Evolutionary conservation across 768 basidiomycete genomes (phyloP).

Genomic region (Galerina sulciceps): DNA sequence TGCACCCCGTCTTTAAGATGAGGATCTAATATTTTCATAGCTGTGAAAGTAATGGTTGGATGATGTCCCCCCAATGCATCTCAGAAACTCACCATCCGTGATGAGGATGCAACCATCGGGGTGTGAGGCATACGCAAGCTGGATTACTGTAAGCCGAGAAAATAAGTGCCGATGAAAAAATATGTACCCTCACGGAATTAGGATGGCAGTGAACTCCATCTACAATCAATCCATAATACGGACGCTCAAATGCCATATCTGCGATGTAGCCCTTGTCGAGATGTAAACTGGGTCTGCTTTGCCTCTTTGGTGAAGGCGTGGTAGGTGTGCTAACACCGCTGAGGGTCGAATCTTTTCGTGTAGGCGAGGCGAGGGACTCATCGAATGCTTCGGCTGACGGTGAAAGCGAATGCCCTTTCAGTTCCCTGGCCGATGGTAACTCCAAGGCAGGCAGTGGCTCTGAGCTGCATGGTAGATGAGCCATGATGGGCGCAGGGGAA

Average conservation of each 20-base stretch:
- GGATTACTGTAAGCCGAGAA: conserved; percentile 6
- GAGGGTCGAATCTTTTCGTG: conserved; percentile 13
- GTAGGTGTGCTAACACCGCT: conserved; percentile 24
- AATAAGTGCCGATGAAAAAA: neutral
- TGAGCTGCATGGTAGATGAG: conserved; percentile 17
- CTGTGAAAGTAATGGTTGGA: conserved; percentile 36
- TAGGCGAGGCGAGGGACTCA: conserved; percentile 1
- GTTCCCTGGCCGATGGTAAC: conserved; percentile 2
- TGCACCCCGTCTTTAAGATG: conserved; percentile 82
- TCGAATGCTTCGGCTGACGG: conserved; percentile 19
- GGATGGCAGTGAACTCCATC: conserved; percentile 93
- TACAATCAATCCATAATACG: conserved; percentile 89
- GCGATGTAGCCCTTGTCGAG: conserved; percentile 54
- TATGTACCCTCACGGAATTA: conserved; percentile 80
- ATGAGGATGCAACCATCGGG: conserved; percentile 88
- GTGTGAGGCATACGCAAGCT: conserved; percentile 84
- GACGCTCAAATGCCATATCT: conserved; percentile 63
- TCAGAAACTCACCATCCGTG: conserved; percentile 71
- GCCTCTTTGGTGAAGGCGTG: conserved; percentile 15
- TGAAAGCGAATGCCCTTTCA: neutral
- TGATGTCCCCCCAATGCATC: neutral
- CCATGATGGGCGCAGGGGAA: conserved; percentile 25
- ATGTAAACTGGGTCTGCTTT: conserved; percentile 39
- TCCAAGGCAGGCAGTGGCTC: conserved; percentile 15
- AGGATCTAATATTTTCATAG: conserved; percentile 87